Evolutionary conservation across 176 grass and related monocot genomes (phyloP), one percentile per base, ranked within the genome.

Genomic region (Aegilops sharonensis): DNA sequence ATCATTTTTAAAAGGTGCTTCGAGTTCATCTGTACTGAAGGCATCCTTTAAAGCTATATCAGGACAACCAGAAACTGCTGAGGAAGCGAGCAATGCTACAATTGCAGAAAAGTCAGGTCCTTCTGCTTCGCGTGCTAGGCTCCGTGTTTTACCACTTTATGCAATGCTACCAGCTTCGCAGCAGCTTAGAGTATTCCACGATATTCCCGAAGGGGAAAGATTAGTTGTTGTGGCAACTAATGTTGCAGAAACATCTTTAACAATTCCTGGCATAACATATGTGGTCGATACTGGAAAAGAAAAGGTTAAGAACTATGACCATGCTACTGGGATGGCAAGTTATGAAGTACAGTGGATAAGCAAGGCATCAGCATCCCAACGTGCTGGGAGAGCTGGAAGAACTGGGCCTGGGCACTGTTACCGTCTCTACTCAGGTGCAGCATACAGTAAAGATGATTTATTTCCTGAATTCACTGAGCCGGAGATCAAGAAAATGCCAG

Each of bases 301-400:
- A 94, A 99, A 96, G 82, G 89, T 96, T 75, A 99, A 99, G 88
- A 94, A 91, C 75, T 99, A 96, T 43, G 75, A 91, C 61, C 89
- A 94, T 90, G 78, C 87, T 57, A 94, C 87, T 66, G 94, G 97
- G 35, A 94, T 90, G 79, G 89, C 94, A 78, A 89, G 83, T 47
- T 99, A 96, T 85, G 97, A 99, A 86, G 64, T 99, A 57, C 83
- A 61, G 52, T 99, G 97, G 97, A 99, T 99, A 91, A 96, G 97
- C 92, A 99, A 99, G 81, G 97, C 94, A 37, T 96, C 94, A 47
- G 94, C 94, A 25, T 91, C 92, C 66, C 97, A 99, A 87, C 90
- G 97, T 83, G 79, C 92, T 59, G 97, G 97, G 77, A 90, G 97
- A 88, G 92, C 97, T 70, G 97, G 97, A 83, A 92, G 97, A 92